phyloP scores from a whole-genome alignment of 2,329 filamentous ascomycete species.

The Ophiostoma australiae region DNA sequence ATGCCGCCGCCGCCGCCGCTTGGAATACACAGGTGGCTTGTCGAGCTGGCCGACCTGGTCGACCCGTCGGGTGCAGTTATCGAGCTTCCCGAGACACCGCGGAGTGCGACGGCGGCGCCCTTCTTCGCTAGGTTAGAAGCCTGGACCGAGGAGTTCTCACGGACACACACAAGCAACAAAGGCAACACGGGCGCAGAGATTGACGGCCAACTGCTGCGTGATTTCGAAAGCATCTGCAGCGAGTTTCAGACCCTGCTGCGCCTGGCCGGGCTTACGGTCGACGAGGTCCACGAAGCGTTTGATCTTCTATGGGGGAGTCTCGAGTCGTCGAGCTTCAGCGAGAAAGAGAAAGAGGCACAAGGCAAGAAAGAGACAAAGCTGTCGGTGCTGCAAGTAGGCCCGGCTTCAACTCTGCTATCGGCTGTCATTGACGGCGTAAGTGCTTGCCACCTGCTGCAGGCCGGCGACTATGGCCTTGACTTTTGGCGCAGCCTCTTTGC shows the following conservation, averaged over 20 bases:
- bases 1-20: not conserved
- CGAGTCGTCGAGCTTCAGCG: not conserved
- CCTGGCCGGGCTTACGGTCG: slow-evolving; percentile 23
- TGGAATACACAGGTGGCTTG: slow-evolving; percentile 25
- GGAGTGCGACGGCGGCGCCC: slow-evolving; percentile 12
- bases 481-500: slow-evolving; percentile 25
- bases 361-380: not conserved
- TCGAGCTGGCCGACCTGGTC: slow-evolving; percentile 16
- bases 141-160: slow-evolving; percentile 13
- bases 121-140: slow-evolving; percentile 23
- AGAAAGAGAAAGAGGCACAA: not conserved
- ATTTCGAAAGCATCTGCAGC: slow-evolving; percentile 20
- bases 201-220: not conserved
- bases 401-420: not conserved
- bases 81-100: not conserved
- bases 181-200: not conserved
- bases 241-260: slow-evolving; percentile 25
- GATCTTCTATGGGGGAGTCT: slow-evolving; percentile 17
- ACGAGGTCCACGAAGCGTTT: slow-evolving; percentile 22
- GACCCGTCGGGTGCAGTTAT: not conserved
- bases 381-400: not conserved
- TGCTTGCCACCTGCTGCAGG: slow-evolving; percentile 20
- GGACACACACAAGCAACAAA: too few relatives aligned
- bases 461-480: slow-evolving; percentile 19
- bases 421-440: slow-evolving; percentile 22